A percentile compares a stretch with the other conserved stretches of the same genome.
Evolutionary conservation across 345 rosid genomes (phyloP).

Genomic region (Lepidium didymum): DNA sequence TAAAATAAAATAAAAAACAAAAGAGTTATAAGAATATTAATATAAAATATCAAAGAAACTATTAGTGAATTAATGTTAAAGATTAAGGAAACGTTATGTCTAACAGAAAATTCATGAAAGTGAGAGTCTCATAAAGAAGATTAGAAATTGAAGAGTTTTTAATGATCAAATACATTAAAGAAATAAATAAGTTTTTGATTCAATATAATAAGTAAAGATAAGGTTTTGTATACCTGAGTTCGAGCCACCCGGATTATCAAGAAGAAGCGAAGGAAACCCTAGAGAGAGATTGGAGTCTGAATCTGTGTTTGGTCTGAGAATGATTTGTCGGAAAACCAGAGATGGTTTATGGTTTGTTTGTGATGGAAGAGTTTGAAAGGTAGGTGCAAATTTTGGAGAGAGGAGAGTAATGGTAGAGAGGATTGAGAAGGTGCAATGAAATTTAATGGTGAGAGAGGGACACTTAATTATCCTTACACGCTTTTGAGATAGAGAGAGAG

Average conservation of each 20-base stretch:
- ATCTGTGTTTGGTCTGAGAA: background rate
- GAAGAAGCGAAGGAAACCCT: background rate
- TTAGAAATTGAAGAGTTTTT: background rate
- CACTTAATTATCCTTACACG: conserved; percentile 28
- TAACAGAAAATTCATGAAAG: conserved; percentile 6
- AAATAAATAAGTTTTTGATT: background rate
- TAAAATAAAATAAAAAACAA: background rate
- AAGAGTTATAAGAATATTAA: background rate
- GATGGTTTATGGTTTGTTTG: conserved; percentile 6
- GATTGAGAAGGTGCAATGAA: conserved; percentile 28
- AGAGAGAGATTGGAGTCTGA: background rate
- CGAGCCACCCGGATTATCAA: too few species aligned
- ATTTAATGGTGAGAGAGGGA: conserved; percentile 32
- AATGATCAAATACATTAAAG: background rate
- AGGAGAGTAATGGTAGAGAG: conserved; percentile 22
- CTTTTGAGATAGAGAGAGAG: conserved; percentile 1
- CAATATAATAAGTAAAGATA: background rate
- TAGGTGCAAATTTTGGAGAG: conserved; percentile 25
- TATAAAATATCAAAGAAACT: background rate
- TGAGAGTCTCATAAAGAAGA: conserved; percentile 5
- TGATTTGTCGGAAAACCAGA: conserved; percentile 11
- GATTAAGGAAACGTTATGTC: background rate
- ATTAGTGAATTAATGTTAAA: background rate
- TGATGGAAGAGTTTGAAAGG: conserved; percentile 17
- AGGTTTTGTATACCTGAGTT: background rate